Conservation (phyloP, 2,329 filamentous ascomycete species). For the Macrophomina pseudophaseolina region DNA sequence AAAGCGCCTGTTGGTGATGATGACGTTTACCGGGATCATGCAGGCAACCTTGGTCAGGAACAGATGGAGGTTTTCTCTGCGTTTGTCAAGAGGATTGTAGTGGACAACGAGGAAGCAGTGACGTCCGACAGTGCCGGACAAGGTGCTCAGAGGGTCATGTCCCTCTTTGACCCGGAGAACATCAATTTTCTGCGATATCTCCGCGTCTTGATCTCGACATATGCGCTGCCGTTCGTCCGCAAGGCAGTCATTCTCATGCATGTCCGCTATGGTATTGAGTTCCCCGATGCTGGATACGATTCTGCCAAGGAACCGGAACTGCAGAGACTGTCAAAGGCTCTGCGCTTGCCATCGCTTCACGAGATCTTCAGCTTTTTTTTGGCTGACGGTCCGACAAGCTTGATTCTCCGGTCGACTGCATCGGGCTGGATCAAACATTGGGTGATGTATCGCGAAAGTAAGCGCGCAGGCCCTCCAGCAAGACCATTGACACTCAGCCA, state of each 20-base stretch:
- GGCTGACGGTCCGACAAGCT: conserved; percentile 45
- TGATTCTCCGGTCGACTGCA: conserved; percentile 56
- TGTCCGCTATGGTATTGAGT: conserved; percentile 86
- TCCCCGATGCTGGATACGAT: conserved; percentile 65
- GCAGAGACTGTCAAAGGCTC: conserved; percentile 75
- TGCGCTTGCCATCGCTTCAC: conserved; percentile 78
- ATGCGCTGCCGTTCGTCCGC: conserved; percentile 86
- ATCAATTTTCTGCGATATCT: conserved; percentile 43
- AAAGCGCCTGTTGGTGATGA: conserved; percentile 15
- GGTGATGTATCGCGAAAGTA: conserved; percentile 40
- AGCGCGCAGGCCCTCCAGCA: conserved; percentile 29
- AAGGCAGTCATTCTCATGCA: conserved; percentile 85
- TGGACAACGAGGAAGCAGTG: conserved; percentile 28
- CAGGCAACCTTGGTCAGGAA: conserved; percentile 38
- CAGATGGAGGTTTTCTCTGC: conserved; percentile 39
- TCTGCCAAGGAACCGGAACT: conserved; percentile 75
- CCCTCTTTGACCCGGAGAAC: conserved; percentile 28
- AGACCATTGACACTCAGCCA: conserved; percentile 67
- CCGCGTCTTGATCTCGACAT: conserved; percentile 67
- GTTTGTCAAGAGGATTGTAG: conserved; percentile 41
- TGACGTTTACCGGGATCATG: conserved; percentile 22
- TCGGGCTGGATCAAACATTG: conserved; percentile 77
- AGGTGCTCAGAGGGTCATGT: conserved; percentile 9
- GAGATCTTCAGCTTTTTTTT: conserved; percentile 71
- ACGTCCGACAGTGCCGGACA: neutral